A percentile compares a stretch with the other conserved stretches of the same genome.
Conservation (phyloP, 75 land plant genomes). For the Pinus albicaulis region DNA sequence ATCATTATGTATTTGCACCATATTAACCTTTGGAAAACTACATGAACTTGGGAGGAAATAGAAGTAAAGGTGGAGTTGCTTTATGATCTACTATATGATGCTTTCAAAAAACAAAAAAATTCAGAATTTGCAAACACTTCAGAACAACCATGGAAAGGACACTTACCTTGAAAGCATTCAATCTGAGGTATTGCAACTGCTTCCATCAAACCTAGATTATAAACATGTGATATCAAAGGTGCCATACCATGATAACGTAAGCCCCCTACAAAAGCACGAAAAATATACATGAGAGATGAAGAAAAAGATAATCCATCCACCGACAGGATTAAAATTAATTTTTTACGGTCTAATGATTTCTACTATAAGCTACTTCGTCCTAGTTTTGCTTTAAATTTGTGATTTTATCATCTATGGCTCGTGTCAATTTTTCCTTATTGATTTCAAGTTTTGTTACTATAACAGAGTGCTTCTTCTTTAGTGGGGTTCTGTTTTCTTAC, state of each 20-base stretch:
- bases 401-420: not conserved
- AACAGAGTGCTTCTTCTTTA: not conserved
- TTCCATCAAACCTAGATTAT: constrained; percentile 83
- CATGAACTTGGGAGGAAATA: constrained; percentile 1
- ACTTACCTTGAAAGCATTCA: constrained; percentile 87
- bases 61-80: no score
- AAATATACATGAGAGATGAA: not conserved
- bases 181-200: constrained; percentile 79
- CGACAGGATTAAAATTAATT: not conserved
- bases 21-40: not conserved
- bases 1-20: not conserved
- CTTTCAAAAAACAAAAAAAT: no score
- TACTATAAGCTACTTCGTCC: not conserved
- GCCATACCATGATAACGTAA: constrained; percentile 98
- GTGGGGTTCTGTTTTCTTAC: not conserved
- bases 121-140: not conserved
- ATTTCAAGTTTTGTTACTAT: not conserved
- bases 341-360: not conserved
- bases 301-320: not conserved
- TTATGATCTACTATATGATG: no score
- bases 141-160: not conserved
- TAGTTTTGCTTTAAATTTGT: not conserved
- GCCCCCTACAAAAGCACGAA: constrained; percentile 49
- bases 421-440: not conserved
- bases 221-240: constrained; percentile 88